phyloP scores from a whole-genome alignment of 2,329 filamentous ascomycete species.

The Rhynchosporium secalis region DNA sequence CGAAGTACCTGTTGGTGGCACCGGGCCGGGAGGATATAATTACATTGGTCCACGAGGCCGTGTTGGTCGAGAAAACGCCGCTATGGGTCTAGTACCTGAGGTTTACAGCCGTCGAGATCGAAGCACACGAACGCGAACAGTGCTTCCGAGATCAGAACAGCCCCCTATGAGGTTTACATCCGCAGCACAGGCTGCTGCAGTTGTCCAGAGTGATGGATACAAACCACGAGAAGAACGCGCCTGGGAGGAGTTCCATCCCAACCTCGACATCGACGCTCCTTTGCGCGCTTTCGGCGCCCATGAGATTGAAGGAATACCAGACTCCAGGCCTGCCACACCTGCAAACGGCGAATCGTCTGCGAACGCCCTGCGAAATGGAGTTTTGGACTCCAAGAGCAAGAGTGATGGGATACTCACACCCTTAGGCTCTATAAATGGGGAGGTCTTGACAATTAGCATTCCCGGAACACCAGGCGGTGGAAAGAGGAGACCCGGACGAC shows the following conservation, averaged over 20 bases:
- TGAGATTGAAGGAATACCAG: constrained; percentile 75
- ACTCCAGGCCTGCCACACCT: constrained; percentile 47
- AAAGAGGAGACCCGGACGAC: constrained; percentile 63
- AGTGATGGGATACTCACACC: constrained; percentile 33
- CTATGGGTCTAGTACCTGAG: constrained; percentile 47
- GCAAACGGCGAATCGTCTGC: constrained; percentile 43
- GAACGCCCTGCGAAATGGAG: constrained; percentile 29
- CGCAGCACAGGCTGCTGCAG: constrained; percentile 77
- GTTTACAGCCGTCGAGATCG: constrained; percentile 51
- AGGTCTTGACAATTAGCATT: constrained; percentile 33
- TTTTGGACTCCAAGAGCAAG: constrained; percentile 30
- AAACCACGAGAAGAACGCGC: constrained; percentile 95
- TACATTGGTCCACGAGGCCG: constrained; percentile 54
- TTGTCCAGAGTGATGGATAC: constrained; percentile 91
- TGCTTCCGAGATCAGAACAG: constrained; percentile 52
- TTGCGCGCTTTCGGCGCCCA: constrained; percentile 79
- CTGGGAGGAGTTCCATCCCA: constrained; percentile 97
- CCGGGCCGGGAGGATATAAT: constrained; percentile 50
- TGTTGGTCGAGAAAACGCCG: constrained; percentile 51
- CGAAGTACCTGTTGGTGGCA: constrained; percentile 56
- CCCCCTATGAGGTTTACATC: constrained; percentile 42
- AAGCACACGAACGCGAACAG: constrained; percentile 57
- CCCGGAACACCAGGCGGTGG: constrained; percentile 44
- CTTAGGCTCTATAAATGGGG: constrained; percentile 30
- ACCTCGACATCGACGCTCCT: constrained; percentile 82